phyloP scores from a whole-genome alignment of 257 asterid genomes.

The Fraxinus cuspidata region DNA sequence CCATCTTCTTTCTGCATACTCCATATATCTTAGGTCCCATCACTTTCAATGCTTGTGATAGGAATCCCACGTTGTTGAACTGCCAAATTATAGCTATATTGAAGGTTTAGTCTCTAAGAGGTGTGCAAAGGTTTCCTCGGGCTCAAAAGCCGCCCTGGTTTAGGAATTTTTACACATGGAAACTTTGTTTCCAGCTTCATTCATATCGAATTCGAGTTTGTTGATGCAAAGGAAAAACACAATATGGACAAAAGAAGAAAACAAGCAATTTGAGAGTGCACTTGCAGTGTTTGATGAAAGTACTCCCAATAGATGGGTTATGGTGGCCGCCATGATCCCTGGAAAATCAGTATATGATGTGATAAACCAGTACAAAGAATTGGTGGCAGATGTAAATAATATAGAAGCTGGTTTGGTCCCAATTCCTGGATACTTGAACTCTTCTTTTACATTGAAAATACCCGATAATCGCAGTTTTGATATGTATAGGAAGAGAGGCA shows the following conservation, averaged over 20 bases:
- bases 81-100: background rate
- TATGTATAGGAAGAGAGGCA: conserved; percentile 51
- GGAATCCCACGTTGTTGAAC: background rate
- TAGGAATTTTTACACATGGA: conserved; percentile 40
- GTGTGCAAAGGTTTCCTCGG: background rate
- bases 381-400: conserved; percentile 66
- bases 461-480: conserved; percentile 42
- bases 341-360: conserved; percentile 78
- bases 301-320: conserved; percentile 68
- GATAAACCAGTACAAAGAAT: conserved; percentile 58
- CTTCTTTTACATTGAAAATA: conserved; percentile 51
- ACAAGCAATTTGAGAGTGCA: conserved; percentile 74
- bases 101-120: background rate
- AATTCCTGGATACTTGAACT: conserved; percentile 48
- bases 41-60: background rate
- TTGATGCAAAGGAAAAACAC: conserved; percentile 37
- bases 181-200: conserved; percentile 43
- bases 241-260: conserved; percentile 76
- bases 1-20: conserved; percentile 19
- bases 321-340: conserved; percentile 67
- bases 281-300: conserved; percentile 67
- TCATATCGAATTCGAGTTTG: conserved; percentile 37
- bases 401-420: conserved; percentile 83
- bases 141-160: background rate
- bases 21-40: background rate